Percentiles rank a stretch among this genome's conserved stretches.
phyloP scores from a whole-genome alignment of 331 rosid genomes.

The Acacia pycnantha region DNA sequence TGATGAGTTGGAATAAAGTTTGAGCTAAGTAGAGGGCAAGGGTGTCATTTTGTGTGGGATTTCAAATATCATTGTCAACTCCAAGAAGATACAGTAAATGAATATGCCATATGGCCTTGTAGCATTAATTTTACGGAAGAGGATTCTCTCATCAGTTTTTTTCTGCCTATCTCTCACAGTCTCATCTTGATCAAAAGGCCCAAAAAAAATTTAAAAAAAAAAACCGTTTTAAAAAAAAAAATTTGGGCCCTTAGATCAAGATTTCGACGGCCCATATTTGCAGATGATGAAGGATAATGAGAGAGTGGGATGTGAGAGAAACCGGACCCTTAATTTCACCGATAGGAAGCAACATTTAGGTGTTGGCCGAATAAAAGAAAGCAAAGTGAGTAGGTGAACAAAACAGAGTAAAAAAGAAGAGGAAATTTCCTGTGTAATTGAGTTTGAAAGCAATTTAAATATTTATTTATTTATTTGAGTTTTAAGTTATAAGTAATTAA shows the following conservation, averaged over 20 bases:
- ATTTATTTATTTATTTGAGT: neutral
- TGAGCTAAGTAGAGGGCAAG: neutral
- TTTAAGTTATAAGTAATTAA: conserved; percentile 1
- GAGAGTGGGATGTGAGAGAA: too few relatives aligned
- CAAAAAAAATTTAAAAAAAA: too few relatives aligned
- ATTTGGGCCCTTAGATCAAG: too few relatives aligned
- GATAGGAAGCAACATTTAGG: neutral
- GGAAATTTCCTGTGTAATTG: neutral
- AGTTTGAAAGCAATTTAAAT: conserved; percentile 4
- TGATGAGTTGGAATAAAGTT: neutral
- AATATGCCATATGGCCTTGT: neutral
- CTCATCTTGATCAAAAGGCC: too few relatives aligned
- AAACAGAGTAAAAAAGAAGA: neutral
- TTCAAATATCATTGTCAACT: neutral
- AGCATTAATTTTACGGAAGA: too few relatives aligned
- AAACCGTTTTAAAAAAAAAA: too few relatives aligned
- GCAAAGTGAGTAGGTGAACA: neutral
- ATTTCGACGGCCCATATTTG: too few relatives aligned
- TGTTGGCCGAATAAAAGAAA: neutral
- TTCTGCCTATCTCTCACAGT: too few relatives aligned
- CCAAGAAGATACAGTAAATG: neutral
- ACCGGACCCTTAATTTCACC: too few relatives aligned
- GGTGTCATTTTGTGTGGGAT: neutral
- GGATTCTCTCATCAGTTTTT: too few relatives aligned
- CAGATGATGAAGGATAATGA: too few relatives aligned